A percentile compares a stretch with the other conserved stretches of the same genome.
Conservation (phyloP, 352 stramenopile genomes). For the Phytophthora hybrid region DNA sequence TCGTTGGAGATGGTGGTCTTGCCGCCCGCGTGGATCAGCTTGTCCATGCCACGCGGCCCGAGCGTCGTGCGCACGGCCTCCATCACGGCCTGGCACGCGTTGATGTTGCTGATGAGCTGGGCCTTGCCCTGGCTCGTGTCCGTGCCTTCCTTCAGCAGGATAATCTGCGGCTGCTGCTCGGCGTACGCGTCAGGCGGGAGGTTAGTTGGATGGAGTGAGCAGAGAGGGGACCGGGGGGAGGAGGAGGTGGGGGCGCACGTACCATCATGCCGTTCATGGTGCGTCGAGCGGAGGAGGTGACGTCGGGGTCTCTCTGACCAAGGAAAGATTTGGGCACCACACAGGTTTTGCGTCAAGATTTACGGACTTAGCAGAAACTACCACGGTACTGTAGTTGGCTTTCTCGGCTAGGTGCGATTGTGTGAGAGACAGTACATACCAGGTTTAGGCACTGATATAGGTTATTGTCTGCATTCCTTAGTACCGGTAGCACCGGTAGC, state of each 20-base stretch:
- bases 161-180: slow-evolving; percentile 96
- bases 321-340: slow-evolving; percentile 43
- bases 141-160: slow-evolving; percentile 98
- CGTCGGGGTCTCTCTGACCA: slow-evolving; percentile 26
- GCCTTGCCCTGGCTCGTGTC: slow-evolving; percentile 98
- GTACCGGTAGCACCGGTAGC: too few relatives aligned
- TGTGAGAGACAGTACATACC: too few relatives aligned
- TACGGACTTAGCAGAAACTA: not conserved
- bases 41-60: slow-evolving; percentile 98
- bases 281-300: slow-evolving; percentile 3
- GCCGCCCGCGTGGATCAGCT: slow-evolving; percentile 95
- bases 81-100: slow-evolving; percentile 94
- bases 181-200: not conserved
- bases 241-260: slow-evolving; percentile 16
- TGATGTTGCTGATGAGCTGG: slow-evolving; percentile 95
- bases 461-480: too few relatives aligned
- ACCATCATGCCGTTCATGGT: slow-evolving; percentile 58
- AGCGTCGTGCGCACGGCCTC: slow-evolving; percentile 98
- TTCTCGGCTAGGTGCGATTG: not conserved
- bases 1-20: slow-evolving; percentile 99
- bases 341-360: slow-evolving; percentile 9
- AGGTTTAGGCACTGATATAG: too few relatives aligned
- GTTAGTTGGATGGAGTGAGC: not conserved
- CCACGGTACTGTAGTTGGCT: not conserved
- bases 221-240: not conserved